A percentile compares a stretch with the other conserved stretches of the same genome.
Conservation (phyloP, 2,329 filamentous ascomycete species). For the Fusarium floridanum region DNA sequence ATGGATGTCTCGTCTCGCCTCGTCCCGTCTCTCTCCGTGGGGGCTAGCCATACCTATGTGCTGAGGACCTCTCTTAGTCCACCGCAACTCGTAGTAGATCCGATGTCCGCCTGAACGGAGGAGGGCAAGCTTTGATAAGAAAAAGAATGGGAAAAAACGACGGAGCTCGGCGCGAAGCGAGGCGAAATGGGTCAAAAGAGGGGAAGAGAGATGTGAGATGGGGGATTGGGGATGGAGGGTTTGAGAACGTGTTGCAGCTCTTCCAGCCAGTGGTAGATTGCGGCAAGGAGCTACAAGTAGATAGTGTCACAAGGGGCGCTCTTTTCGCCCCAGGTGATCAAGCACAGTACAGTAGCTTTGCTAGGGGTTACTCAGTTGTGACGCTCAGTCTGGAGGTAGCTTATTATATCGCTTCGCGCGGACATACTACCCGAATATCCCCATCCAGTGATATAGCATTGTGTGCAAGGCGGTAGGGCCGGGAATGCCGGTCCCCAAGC, state of each 20-base stretch:
- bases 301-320: slow-evolving; percentile 8
- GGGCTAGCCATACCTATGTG: background rate
- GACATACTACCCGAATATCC: slow-evolving; percentile 6
- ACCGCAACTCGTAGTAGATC: slow-evolving; percentile 27
- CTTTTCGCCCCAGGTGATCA: slow-evolving; percentile 12
- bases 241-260: slow-evolving; percentile 7
- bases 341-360: background rate
- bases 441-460: background rate
- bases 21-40: slow-evolving; percentile 14
- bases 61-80: slow-evolving; percentile 5
- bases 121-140: slow-evolving; percentile 3
- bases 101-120: background rate
- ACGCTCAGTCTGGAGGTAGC: background rate
- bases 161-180: slow-evolving; percentile 6
- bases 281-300: background rate
- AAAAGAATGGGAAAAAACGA: background rate
- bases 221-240: slow-evolving; percentile 18
- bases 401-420: slow-evolving; percentile 8
- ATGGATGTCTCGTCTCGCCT: slow-evolving; percentile 3
- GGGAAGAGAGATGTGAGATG: slow-evolving; percentile 24
- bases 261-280: slow-evolving; percentile 12
- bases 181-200: slow-evolving; percentile 12
- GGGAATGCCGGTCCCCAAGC: slow-evolving; percentile 14
- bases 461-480: background rate
- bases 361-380: background rate